A percentile compares a stretch with the other conserved stretches of the same genome.
These are phyloP conservation scores for Penicillium nordicum DNA, from an alignment of 2,329 filamentous ascomycete genomes.

Conservation along the genomic window DNA sequence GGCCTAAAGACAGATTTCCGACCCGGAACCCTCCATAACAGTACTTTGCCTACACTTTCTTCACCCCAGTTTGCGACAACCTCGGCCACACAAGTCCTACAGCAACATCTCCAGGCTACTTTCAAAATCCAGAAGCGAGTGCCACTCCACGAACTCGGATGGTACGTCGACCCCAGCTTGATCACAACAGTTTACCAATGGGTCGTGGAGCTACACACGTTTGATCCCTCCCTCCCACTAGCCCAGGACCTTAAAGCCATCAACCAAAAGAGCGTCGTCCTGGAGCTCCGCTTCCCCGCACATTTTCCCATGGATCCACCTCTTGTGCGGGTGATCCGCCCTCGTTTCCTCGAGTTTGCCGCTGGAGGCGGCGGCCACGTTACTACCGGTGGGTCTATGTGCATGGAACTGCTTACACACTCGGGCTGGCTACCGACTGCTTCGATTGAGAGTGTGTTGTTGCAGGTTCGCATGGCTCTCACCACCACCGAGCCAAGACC, in stretches of 20 bases:
- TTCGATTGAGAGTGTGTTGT: conserved; percentile 72
- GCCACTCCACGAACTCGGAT: conserved; percentile 67
- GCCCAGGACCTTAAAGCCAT: conserved; percentile 68
- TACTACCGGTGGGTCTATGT: conserved; percentile 77
- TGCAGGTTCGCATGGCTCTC: conserved; percentile 78
- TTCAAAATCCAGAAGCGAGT: conserved; percentile 61
- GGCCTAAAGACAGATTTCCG: conserved; percentile 57
- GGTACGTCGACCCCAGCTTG: conserved; percentile 69
- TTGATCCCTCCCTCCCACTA: conserved; percentile 65
- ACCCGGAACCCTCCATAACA: conserved; percentile 63
- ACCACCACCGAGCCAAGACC: conserved; percentile 65
- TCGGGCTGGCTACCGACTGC: conserved; percentile 73
- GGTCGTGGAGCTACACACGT: conserved; percentile 86
- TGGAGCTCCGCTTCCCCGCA: conserved; percentile 77
- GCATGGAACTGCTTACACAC: conserved; percentile 80
- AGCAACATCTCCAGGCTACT: conserved; percentile 62
- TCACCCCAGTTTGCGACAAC: conserved; percentile 63
- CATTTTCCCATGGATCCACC: conserved; percentile 76
- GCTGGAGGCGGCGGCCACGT: conserved; percentile 80
- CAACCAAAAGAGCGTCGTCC: conserved; percentile 64
- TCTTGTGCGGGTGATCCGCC: conserved; percentile 78
- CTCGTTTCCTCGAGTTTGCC: conserved; percentile 70
- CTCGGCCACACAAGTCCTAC: conserved; percentile 59
- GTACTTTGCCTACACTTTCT: conserved; percentile 61
- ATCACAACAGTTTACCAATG: conserved; percentile 80